phyloP scores from a whole-genome alignment of 2,329 filamentous ascomycete species.

The Colletotrichum spaethianum region DNA sequence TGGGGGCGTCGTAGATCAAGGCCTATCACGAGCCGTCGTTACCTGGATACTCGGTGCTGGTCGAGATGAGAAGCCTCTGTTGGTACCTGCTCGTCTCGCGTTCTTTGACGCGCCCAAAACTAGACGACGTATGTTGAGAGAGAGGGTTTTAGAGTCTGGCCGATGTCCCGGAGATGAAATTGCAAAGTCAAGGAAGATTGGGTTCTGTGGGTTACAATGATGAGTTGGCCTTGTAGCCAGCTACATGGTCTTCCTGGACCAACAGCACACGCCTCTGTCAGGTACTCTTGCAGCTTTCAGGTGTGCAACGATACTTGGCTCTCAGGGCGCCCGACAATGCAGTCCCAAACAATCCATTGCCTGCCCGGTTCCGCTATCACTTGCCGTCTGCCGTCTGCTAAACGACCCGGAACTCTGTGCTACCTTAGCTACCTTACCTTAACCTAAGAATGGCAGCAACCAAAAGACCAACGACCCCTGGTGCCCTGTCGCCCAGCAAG shows the following conservation, averaged over 20 bases:
- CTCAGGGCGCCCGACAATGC: too few relatives aligned
- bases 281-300: background rate
- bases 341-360: background rate
- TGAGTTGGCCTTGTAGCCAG: background rate
- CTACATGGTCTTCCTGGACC: background rate
- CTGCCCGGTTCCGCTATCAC: background rate
- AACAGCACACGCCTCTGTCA: too few relatives aligned
- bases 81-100: background rate
- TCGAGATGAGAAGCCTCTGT: background rate
- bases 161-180: background rate
- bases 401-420: background rate
- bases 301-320: background rate
- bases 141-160: background rate
- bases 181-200: background rate
- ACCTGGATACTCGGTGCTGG: background rate
- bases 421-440: background rate
- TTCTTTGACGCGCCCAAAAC: background rate
- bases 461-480: constrained; percentile 1
- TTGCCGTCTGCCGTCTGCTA: background rate
- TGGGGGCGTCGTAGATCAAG: background rate
- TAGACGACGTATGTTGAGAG: too few relatives aligned
- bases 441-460: constrained; percentile 5
- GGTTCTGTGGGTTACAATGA: background rate
- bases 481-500: background rate
- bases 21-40: background rate